Conservation (phyloP, 2,329 filamentous ascomycete genomes). For the Capronia epimyces region DNA sequence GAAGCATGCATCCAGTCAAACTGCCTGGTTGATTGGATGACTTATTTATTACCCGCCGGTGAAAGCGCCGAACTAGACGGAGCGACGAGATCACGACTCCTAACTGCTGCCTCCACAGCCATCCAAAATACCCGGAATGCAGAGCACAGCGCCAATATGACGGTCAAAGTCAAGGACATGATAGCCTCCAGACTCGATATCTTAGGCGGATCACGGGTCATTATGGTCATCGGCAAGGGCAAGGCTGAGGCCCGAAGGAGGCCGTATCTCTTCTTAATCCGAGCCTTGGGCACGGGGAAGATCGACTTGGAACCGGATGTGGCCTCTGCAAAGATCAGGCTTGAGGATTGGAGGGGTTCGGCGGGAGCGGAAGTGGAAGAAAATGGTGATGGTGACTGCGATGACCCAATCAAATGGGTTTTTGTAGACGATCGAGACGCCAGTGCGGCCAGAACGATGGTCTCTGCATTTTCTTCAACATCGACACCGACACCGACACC, state of each 20-base stretch:
- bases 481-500: background rate
- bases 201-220: slow-evolving; percentile 59
- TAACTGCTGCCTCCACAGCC: slow-evolving; percentile 48
- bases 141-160: background rate
- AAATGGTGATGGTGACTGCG: background rate
- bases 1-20: slow-evolving; percentile 61
- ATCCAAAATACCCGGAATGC: slow-evolving; percentile 30
- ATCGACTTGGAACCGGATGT: slow-evolving; percentile 62
- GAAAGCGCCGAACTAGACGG: slow-evolving; percentile 70
- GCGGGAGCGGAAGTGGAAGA: background rate
- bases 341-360: background rate
- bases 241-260: slow-evolving; percentile 58
- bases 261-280: slow-evolving; percentile 73
- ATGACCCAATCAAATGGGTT: slow-evolving; percentile 62
- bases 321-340: slow-evolving; percentile 56
- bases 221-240: slow-evolving; percentile 65
- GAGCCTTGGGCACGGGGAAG: slow-evolving; percentile 65
- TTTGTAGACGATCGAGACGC: slow-evolving; percentile 65
- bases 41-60: slow-evolving; percentile 81
- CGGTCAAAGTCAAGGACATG: slow-evolving; percentile 50
- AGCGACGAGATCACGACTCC: slow-evolving; percentile 67
- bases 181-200: slow-evolving; percentile 58
- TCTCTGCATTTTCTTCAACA: slow-evolving; percentile 2
- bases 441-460: slow-evolving; percentile 49
- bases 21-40: slow-evolving; percentile 64